These are phyloP conservation scores for Chrysanthemum seticuspe DNA, from an alignment of 129 eudicot species.

Conservation along the genomic window DNA sequence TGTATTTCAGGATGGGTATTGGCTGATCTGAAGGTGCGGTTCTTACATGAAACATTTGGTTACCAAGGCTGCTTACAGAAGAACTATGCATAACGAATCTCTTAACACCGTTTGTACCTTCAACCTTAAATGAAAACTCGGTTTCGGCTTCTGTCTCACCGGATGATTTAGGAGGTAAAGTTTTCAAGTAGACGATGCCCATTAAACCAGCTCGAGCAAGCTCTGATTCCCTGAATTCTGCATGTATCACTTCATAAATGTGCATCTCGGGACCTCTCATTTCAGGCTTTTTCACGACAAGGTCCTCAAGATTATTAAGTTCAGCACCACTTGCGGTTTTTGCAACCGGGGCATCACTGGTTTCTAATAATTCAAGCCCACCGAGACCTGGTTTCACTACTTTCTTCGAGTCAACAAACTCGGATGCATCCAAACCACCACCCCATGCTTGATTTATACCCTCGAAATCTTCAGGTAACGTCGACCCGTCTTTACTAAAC, in stretches of 20 bases:
- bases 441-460: constrained; percentile 97
- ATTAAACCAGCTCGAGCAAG: constrained; percentile 83
- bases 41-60: constrained; percentile 80
- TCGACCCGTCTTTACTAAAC: constrained; percentile 78
- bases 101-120: constrained; percentile 63
- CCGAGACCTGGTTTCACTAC: constrained; percentile 75
- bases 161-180: constrained; percentile 75
- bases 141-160: constrained; percentile 57
- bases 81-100: constrained; percentile 66
- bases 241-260: constrained; percentile 72
- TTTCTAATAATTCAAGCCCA: constrained; percentile 79
- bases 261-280: constrained; percentile 96
- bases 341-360: constrained; percentile 55
- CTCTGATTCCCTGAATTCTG: constrained; percentile 83
- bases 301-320: constrained; percentile 58
- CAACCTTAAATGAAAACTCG: constrained; percentile 84
- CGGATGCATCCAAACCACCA: constrained; percentile 96
- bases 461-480: constrained; percentile 85
- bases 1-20: constrained; percentile 70
- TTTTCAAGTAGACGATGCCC: constrained; percentile 67
- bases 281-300: constrained; percentile 69
- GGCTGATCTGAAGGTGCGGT: constrained; percentile 67
- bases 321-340: constrained; percentile 49
- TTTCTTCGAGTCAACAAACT: constrained; percentile 81
- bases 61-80: constrained; percentile 72